Conservation (phyloP, 2,329 filamentous ascomycete genomes). For the Phialemonium atrogriseum region DNA sequence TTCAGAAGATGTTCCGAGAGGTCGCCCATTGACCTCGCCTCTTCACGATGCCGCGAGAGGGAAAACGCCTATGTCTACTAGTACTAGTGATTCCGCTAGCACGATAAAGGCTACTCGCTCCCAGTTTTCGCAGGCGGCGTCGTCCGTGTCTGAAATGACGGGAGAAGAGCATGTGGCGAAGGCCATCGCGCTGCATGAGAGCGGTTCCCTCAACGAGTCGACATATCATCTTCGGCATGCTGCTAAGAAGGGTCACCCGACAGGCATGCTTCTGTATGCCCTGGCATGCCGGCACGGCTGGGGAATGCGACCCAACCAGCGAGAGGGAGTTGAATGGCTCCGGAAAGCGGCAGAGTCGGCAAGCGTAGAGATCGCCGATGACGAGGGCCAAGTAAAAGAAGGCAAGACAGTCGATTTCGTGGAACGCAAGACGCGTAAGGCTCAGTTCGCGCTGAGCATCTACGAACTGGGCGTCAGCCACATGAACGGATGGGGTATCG, state of each 20-base stretch:
- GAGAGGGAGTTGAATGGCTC: slow-evolving; percentile 86
- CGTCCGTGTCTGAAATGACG: slow-evolving; percentile 59
- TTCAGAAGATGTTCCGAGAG: slow-evolving; percentile 42
- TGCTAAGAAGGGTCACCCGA: slow-evolving; percentile 76
- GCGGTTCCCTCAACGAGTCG: slow-evolving; percentile 81
- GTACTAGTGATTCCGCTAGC: slow-evolving; percentile 46
- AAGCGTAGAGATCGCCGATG: slow-evolving; percentile 73
- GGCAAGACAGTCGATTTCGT: slow-evolving; percentile 55
- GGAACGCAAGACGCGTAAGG: slow-evolving; percentile 75
- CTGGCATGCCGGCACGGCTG: slow-evolving; percentile 93
- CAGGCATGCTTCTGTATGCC: slow-evolving; percentile 92
- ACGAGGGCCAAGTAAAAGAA: slow-evolving; percentile 59
- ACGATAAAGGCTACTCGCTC: slow-evolving; percentile 40
- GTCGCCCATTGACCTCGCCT: slow-evolving; percentile 30
- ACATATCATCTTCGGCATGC: slow-evolving; percentile 93
- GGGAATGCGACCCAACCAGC: slow-evolving; percentile 91
- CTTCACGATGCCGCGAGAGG: slow-evolving; percentile 30
- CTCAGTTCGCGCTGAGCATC: slow-evolving; percentile 89
- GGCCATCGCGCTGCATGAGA: slow-evolving; percentile 84
- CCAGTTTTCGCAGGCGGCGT: slow-evolving; percentile 39
- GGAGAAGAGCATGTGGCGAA: slow-evolving; percentile 84
- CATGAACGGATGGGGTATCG: slow-evolving; percentile 96
- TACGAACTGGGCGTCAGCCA: slow-evolving; percentile 96
- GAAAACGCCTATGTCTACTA: slow-evolving; percentile 37
- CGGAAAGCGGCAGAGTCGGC: slow-evolving; percentile 83